Evolutionary conservation across 768 basidiomycete genomes (phyloP).

Genomic region (Gloeophyllum trabeum): DNA sequence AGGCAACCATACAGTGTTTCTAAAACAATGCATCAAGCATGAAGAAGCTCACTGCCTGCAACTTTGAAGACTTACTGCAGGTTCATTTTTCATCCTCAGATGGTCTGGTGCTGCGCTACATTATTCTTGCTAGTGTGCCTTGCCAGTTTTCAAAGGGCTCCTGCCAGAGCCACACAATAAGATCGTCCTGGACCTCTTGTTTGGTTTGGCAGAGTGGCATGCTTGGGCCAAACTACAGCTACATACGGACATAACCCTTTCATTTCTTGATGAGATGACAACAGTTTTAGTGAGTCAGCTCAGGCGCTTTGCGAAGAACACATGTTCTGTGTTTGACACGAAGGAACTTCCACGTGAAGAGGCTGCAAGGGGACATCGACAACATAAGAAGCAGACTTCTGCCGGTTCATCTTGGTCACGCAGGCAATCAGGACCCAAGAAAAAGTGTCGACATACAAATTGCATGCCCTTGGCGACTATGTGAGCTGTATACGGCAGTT

Average conservation of each 20-base stretch:
- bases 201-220: slow-evolving; percentile 20
- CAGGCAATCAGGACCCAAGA: too few species aligned
- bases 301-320: slow-evolving; percentile 14
- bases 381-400: background rate
- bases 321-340: slow-evolving; percentile 15
- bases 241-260: slow-evolving; percentile 18
- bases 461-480: slow-evolving; percentile 26
- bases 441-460: slow-evolving; percentile 22
- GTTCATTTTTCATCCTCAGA: slow-evolving; percentile 1
- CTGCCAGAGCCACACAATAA: slow-evolving; percentile 14
- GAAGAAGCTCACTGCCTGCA: slow-evolving; percentile 13
- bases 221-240: slow-evolving; percentile 20
- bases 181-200: slow-evolving; percentile 12
- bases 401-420: background rate
- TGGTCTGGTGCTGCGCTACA: background rate
- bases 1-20: slow-evolving; percentile 12
- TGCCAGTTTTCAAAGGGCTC: slow-evolving; percentile 22
- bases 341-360: slow-evolving; percentile 14
- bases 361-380: slow-evolving; percentile 8
- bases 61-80: slow-evolving; percentile 18
- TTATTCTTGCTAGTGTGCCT: slow-evolving; percentile 15
- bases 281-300: slow-evolving; percentile 9
- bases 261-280: slow-evolving; percentile 10
- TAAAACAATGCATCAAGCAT: slow-evolving; percentile 10
- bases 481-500: slow-evolving; percentile 10